phyloP scores from a whole-genome alignment of 805 yeast species.

The Metschnikowia lachancei region DNA sequence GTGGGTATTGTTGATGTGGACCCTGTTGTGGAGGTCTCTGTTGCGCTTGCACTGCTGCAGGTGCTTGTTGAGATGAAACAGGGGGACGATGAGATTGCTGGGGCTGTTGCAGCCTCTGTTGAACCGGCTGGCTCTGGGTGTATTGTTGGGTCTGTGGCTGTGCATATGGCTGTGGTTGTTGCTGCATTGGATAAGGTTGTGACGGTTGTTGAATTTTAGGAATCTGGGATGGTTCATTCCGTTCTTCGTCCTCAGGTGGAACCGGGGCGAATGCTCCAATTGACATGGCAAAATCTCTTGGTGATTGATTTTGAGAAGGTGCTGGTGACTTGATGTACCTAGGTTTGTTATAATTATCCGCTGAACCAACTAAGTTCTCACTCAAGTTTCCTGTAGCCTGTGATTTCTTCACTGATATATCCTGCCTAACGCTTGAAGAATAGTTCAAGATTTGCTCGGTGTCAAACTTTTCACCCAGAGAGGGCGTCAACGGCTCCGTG shows the following conservation, averaged over 20 bases:
- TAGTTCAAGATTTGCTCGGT: background rate
- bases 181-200: background rate
- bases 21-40: conserved; percentile 15
- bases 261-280: conserved; percentile 1
- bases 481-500: conserved; percentile 16
- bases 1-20: conserved; percentile 10
- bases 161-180: background rate
- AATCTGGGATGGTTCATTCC: background rate
- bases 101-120: conserved; percentile 2
- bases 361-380: conserved; percentile 2
- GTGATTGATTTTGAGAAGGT: conserved; percentile 5
- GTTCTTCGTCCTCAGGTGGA: background rate
- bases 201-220: background rate
- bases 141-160: background rate
- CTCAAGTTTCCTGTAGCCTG: conserved; percentile 8
- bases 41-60: conserved; percentile 11
- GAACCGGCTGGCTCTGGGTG: conserved; percentile 1
- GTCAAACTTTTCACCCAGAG: conserved; percentile 14
- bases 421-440: background rate
- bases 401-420: conserved; percentile 4
- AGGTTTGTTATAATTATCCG: conserved; percentile 22
- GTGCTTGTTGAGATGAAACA: conserved; percentile 6
- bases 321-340: conserved; percentile 32
- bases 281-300: conserved; percentile 1
- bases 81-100: background rate